These are phyloP conservation scores for Erysimum cheiri DNA, from an alignment of 441 rosid genomes.

Conservation along the genomic window DNA sequence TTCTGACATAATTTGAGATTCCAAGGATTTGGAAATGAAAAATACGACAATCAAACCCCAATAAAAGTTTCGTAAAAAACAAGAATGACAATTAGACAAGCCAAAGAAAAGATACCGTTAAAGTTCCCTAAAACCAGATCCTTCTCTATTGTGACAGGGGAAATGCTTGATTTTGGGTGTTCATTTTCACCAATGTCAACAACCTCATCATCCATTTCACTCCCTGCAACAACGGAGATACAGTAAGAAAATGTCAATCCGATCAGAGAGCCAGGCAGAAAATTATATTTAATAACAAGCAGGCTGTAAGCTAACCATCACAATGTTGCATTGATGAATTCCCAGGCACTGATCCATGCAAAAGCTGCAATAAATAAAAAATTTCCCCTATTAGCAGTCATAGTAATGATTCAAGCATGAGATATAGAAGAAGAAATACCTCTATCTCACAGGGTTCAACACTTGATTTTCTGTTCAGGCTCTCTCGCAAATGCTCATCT, in stretches of 20 bases:
- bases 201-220: conserved; percentile 75
- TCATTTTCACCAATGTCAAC: conserved; percentile 69
- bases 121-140: conserved; percentile 61
- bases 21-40: background rate
- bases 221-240: conserved; percentile 50
- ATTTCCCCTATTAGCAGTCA: conserved; percentile 5
- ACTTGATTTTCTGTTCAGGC: conserved; percentile 48
- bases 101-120: conserved; percentile 48
- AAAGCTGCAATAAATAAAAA: conserved; percentile 53
- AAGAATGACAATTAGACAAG: conserved; percentile 12
- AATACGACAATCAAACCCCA: conserved; percentile 10
- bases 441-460: conserved; percentile 76
- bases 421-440: conserved; percentile 48
- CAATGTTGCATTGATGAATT: conserved; percentile 62
- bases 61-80: background rate
- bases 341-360: conserved; percentile 68
- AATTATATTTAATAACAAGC: conserved; percentile 14
- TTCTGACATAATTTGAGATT: conserved; percentile 6
- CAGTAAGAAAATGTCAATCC: conserved; percentile 10
- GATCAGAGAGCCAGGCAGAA: conserved; percentile 11
- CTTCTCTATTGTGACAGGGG: conserved; percentile 54
- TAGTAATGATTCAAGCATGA: conserved; percentile 17
- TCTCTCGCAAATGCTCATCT: conserved; percentile 66
- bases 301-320: conserved; percentile 58
- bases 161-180: conserved; percentile 58